Evolutionary conservation across 1,139 yeast species (phyloP).

Genomic region (Kurtzmaniella quercitrusa): DNA sequence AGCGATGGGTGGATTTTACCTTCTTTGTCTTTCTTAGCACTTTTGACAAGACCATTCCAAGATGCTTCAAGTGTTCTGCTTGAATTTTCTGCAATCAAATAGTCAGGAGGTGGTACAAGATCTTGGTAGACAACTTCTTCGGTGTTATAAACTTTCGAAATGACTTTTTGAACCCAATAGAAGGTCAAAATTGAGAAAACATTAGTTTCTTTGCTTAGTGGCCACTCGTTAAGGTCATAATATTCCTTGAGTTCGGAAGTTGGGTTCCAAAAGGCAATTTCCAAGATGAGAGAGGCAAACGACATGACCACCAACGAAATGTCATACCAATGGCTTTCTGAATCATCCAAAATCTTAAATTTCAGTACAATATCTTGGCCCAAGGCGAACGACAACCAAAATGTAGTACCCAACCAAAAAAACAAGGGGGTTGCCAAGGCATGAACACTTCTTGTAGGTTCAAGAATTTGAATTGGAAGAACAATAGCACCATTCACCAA

Average conservation of each 20-base stretch:
- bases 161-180: slow-evolving; percentile 23
- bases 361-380: slow-evolving; percentile 22
- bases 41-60: slow-evolving; percentile 9
- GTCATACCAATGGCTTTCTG: slow-evolving; percentile 10
- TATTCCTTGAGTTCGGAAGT: slow-evolving; percentile 39
- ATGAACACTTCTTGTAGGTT: slow-evolving; percentile 25
- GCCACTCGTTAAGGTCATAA: slow-evolving; percentile 33
- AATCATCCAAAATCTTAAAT: slow-evolving; percentile 16
- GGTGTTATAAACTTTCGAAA: slow-evolving; percentile 18
- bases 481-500: slow-evolving; percentile 13
- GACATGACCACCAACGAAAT: slow-evolving; percentile 12
- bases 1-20: slow-evolving; percentile 11
- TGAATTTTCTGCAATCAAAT: slow-evolving; percentile 5
- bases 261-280: slow-evolving; percentile 21
- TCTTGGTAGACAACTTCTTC: slow-evolving; percentile 20
- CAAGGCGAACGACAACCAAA: slow-evolving; percentile 17
- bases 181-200: slow-evolving; percentile 21
- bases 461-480: slow-evolving; percentile 30
- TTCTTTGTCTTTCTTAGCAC: background rate
- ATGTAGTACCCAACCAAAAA: slow-evolving; percentile 29
- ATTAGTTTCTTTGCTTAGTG: slow-evolving; percentile 14
- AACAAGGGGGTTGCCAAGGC: slow-evolving; percentile 26
- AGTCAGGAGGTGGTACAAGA: slow-evolving; percentile 13
- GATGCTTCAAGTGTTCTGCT: slow-evolving; percentile 1
- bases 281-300: slow-evolving; percentile 12